Evolutionary conservation across 2,329 filamentous ascomycete genomes (phyloP), one percentile per base, ranked within the genome.

Genomic region (Emericellopsis cladophorae): DNA sequence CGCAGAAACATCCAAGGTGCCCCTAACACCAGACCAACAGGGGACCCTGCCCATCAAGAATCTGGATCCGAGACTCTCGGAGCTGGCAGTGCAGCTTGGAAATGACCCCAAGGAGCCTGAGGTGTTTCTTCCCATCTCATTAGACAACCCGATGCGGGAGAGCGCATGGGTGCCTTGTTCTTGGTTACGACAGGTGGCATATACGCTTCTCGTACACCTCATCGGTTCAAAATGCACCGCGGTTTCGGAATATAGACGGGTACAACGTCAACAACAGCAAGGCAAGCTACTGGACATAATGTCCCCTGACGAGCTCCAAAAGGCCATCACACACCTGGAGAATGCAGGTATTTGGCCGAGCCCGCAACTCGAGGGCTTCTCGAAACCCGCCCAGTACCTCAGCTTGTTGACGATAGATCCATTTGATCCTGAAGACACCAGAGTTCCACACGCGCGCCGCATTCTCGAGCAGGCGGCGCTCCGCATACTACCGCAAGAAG

Each of bases 121-220:
- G 33, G 67, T 85, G 11, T 89, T 81, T 53, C 65, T 88, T 1
- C 79, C 81, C 0, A 66, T 80, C 18, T 55, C 87, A 0, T 59
- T 78, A 9, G 77, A 81, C 46, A 70, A 67, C 42, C 68, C 70
- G 15, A 51, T 55, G n/a, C 66, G 68, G 24, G 66, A 67, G 35
- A 78, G 68, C 49, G 71, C 73, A 14, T 80, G 77, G 76, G 64
- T 67, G 40, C 61, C 69, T 43, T 73, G 73, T 41, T 64, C 60
- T 22, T 42, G 52, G 7, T 59, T 76, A 26, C 64, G 77, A 12
- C 62, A 62, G 37, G 47, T 79, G 18, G 74, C 70, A 2, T 81
- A 79, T 50, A 70, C 72, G 1, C 46, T 74, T 7, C 52, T 75
- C 16, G 39, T 40, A 21, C 52, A 44, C 41, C 43, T 41, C 8